These are phyloP conservation scores for Scorias spongiosa DNA, from an alignment of 2,329 filamentous ascomycete genomes.

Conservation along the genomic window DNA sequence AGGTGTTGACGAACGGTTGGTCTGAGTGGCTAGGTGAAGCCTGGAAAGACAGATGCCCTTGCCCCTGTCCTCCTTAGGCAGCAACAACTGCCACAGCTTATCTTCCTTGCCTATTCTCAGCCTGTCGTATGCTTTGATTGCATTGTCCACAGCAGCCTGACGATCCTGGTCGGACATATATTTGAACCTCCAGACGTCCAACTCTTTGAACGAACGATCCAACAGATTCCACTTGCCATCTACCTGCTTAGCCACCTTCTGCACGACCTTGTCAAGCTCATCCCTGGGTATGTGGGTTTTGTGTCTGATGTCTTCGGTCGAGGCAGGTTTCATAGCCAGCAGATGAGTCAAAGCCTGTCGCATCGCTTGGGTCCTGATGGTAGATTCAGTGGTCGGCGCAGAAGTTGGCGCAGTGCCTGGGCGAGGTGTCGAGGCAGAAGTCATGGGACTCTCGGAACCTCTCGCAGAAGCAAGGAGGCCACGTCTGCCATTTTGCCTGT, in stretches of 20 bases:
- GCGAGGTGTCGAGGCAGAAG: conserved; percentile 9
- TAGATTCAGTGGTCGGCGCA: conserved; percentile 19
- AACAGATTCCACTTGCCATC: conserved; percentile 38
- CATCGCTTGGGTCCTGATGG: conserved; percentile 26
- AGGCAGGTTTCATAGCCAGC: conserved; percentile 37
- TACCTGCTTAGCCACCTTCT: conserved; percentile 38
- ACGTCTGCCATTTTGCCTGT: conserved; percentile 10
- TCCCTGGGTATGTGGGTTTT: conserved; percentile 33
- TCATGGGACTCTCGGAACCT: conserved; percentile 3
- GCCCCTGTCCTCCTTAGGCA: conserved; percentile 44
- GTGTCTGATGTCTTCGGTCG: conserved; percentile 30
- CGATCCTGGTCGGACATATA: conserved; percentile 42
- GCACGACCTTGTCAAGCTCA: conserved; percentile 31
- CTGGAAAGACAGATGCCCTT: conserved; percentile 47
- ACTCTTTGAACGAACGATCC: conserved; percentile 44
- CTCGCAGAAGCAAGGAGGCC: conserved; percentile 16
- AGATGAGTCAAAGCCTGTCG: conserved; percentile 34
- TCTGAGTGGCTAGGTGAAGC: conserved; percentile 32
- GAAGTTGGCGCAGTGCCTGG: conserved; percentile 23
- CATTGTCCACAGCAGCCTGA: conserved; percentile 44
- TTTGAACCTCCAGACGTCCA: conserved; percentile 46
- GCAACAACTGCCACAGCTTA: conserved; percentile 45
- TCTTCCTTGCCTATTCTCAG: conserved; percentile 44
- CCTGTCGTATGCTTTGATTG: conserved; percentile 48
- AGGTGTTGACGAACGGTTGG: conserved; percentile 12